phyloP scores from a whole-genome alignment of 768 basidiomycete genomes.

The Mycena filopes region DNA sequence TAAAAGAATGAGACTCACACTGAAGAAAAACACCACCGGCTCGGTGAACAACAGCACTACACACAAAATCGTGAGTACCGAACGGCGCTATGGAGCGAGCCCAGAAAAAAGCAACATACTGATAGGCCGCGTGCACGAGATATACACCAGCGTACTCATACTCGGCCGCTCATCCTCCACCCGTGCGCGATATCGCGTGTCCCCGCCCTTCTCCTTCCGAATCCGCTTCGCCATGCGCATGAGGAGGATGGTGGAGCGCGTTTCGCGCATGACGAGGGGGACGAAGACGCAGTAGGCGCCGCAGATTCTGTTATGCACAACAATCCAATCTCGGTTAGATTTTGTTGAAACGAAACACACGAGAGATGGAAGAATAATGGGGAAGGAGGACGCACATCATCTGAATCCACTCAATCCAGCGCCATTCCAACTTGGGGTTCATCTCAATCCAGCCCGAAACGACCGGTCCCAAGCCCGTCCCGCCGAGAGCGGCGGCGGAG shows the following conservation, averaged over 20 bases:
- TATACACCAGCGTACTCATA: slow-evolving; percentile 68
- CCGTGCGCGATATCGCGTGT: slow-evolving; percentile 69
- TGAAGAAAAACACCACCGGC: slow-evolving; percentile 78
- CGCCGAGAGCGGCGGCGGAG: slow-evolving; percentile 66
- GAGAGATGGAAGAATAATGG: no score
- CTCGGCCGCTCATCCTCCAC: slow-evolving; percentile 67
- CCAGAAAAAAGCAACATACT: slow-evolving; percentile 58
- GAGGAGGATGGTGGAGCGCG: slow-evolving; percentile 77
- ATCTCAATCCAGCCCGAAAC: slow-evolving; percentile 75
- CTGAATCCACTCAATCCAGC: slow-evolving; percentile 89
- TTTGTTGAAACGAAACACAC: no score
- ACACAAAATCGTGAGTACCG: no score
- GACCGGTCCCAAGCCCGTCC: slow-evolving; percentile 72
- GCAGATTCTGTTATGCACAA: slow-evolving; percentile 58
- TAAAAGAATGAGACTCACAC: slow-evolving; percentile 48
- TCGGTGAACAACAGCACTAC: slow-evolving; percentile 77
- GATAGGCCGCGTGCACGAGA: slow-evolving; percentile 77
- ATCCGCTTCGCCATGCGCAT: slow-evolving; percentile 68
- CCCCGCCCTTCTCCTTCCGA: slow-evolving; percentile 73
- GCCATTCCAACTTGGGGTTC: slow-evolving; percentile 68
- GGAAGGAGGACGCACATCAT: slow-evolving; percentile 69
- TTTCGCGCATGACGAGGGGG: slow-evolving; percentile 74
- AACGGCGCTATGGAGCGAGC: no score
- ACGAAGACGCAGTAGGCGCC: slow-evolving; percentile 62
- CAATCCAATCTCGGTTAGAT: no score